Percentiles rank a stretch among this genome's conserved stretches.
These are phyloP conservation scores for Sechiopsis laciniata DNA, from an alignment of 306 rosid species.

Conservation along the genomic window DNA sequence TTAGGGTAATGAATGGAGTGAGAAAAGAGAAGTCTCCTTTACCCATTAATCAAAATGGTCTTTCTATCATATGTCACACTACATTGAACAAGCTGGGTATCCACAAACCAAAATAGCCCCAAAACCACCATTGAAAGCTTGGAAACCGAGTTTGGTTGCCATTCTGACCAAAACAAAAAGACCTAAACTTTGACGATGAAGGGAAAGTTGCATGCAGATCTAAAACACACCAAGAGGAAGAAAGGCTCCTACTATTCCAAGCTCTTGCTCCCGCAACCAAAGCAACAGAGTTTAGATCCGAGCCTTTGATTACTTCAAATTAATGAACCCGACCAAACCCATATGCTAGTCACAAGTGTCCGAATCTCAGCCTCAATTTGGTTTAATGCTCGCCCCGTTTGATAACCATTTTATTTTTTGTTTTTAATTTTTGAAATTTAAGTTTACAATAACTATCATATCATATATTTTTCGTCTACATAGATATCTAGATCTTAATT, in stretches of 20 bases:
- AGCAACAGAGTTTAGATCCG: slow-evolving; percentile 18
- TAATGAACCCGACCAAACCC: slow-evolving; percentile 13
- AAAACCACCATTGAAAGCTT: slow-evolving; percentile 37
- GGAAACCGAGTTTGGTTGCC: slow-evolving; percentile 54
- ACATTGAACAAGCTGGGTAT: slow-evolving; percentile 44
- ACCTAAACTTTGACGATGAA: neutral
- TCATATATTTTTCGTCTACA: too few species aligned
- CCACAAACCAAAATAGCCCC: slow-evolving; percentile 39
- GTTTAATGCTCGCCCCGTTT: too few species aligned
- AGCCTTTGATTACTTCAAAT: slow-evolving; percentile 26
- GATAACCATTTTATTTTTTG: too few species aligned
- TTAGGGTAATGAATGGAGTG: slow-evolving; percentile 97
- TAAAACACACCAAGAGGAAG: neutral
- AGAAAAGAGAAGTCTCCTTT: slow-evolving; percentile 86
- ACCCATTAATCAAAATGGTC: slow-evolving; percentile 83
- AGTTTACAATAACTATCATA: too few species aligned
- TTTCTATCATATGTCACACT: slow-evolving; percentile 78
- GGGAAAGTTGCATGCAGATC: slow-evolving; percentile 10
- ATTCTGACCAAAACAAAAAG: slow-evolving; percentile 19
- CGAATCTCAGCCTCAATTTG: too few species aligned
- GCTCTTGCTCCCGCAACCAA: slow-evolving; percentile 20
- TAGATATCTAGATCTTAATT: too few species aligned
- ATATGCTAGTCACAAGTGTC: too few species aligned
- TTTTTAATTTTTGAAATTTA: too few species aligned
- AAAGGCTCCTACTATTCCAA: neutral